Evolutionary conservation across 495 filamentous ascomycete genomes (phyloP), one percentile per base, ranked within the genome.

Genomic region (Penicillium pulvis): DNA sequence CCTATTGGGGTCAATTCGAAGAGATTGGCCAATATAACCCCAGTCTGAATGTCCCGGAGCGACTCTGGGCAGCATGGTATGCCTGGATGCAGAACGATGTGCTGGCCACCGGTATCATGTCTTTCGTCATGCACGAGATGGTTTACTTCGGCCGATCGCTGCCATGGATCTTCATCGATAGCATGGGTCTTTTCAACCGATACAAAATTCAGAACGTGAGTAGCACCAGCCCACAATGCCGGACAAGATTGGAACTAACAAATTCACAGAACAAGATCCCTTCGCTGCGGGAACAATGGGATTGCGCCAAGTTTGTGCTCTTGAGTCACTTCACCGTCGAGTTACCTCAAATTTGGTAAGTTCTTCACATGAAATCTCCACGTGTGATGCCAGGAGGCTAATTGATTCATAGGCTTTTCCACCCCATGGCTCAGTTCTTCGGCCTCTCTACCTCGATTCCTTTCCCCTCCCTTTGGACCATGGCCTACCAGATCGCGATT

Each of bases 11-110:
- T 54, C 89, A 93, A 63, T 95, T 92, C 74, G 86, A 95, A 58
- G 90, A 94, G 66, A 87, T 97, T 53, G 86, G 87, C 54, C 87
- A 90, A 63, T 89, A 90, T 80, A 95, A 94, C 82, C 80, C 95
- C 50, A 84, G 93, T 47, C 82, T 98, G 49, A 97, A 94, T 73
- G 75, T 90, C 50, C 79, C 86, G 63, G 93, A 98, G 78, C 82
- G 85, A 51, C 74, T 95, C 51, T 98, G 93, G 93, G 89, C 90
- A 24, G 91, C 93, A 70, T 90, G 93, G 93, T 98, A 98, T 72
- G 85, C 92, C n/a, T 98, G 88, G 85, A 96, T 98, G 91, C 90
- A 93, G 67, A 97, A 98, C 67, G 93, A 98, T 81, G 86, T 89
- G 47, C 87, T 98, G 36, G 93, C 93, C 50, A 98, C 93, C 14